These are phyloP conservation scores for Flaveria trinervia DNA, from an alignment of 129 eudicot genomes.

Conservation along the genomic window DNA sequence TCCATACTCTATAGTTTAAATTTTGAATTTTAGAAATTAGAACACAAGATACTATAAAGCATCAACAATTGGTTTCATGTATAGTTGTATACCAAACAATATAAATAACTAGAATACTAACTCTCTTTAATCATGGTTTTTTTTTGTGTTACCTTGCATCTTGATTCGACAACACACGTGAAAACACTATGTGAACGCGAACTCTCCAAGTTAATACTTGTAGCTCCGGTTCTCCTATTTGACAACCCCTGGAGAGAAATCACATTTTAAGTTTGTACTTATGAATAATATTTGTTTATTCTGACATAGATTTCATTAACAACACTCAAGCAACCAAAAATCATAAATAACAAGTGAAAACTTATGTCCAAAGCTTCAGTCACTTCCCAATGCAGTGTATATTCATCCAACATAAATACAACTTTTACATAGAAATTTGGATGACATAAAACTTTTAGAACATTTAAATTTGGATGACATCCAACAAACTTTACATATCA, in stretches of 20 bases:
- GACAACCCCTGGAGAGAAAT: slow-evolving; percentile 70
- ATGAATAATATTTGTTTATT: background rate
- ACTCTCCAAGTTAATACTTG: slow-evolving; percentile 91
- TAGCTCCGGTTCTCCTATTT: slow-evolving; percentile 83
- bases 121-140: slow-evolving; percentile 12
- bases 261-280: background rate
- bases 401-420: background rate
- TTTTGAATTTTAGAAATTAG: background rate
- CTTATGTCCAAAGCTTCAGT: slow-evolving; percentile 1
- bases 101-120: background rate
- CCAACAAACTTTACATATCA: background rate
- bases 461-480: background rate
- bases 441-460: background rate
- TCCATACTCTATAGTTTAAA: slow-evolving; percentile 60
- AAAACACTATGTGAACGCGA: slow-evolving; percentile 98
- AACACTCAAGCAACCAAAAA: background rate
- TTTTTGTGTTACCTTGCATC: slow-evolving; percentile 68
- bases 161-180: slow-evolving; percentile 96
- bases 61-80: slow-evolving; percentile 13
- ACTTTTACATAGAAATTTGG: background rate
- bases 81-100: background rate
- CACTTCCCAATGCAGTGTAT: background rate
- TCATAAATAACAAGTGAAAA: background rate
- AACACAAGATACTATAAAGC: slow-evolving; percentile 1
- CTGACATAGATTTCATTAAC: background rate